Conservation (phyloP, 352 stramenopile genomes). For the Pythium phragmitis region DNA sequence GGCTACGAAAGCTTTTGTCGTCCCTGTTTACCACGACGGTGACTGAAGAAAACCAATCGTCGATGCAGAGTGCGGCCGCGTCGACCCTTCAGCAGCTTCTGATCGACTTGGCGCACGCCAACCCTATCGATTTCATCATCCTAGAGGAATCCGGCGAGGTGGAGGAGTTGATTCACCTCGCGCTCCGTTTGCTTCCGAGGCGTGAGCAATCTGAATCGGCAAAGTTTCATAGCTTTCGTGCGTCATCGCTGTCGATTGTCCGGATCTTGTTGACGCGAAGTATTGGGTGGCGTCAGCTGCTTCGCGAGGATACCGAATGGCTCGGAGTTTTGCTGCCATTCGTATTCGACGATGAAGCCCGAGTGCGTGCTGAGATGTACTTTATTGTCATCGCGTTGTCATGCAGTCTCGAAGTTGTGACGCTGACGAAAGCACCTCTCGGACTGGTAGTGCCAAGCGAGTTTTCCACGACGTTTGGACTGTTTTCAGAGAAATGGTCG, state of each 20-base stretch:
- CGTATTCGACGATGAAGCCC: constrained; percentile 39
- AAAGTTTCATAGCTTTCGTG: constrained; percentile 1
- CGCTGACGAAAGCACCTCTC: neutral
- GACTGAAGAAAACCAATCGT: neutral
- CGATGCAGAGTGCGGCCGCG: neutral
- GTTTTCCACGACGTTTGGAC: constrained; percentile 16
- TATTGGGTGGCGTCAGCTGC: constrained; percentile 27
- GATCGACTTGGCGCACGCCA: constrained; percentile 13
- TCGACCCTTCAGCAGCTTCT: constrained; percentile 20
- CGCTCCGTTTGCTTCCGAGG: constrained; percentile 3
- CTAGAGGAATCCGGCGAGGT: constrained; percentile 39
- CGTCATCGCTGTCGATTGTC: constrained; percentile 20
- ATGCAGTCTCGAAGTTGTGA: constrained; percentile 36
- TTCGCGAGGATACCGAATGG: constrained; percentile 27
- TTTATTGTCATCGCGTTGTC: constrained; percentile 60
- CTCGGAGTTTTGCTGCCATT: constrained; percentile 20
- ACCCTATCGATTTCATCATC: constrained; percentile 29
- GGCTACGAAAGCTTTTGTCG: constrained; percentile 14
- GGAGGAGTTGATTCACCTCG: constrained; percentile 31
- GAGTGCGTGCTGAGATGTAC: constrained; percentile 56
- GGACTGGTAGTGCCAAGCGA: constrained; percentile 9
- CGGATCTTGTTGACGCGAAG: constrained; percentile 48
- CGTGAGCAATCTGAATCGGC: neutral
- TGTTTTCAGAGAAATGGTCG: constrained; percentile 17
- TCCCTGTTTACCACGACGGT: neutral